A percentile compares a stretch with the other conserved stretches of the same genome.
phyloP scores from a whole-genome alignment of 2,329 filamentous ascomycete species.

The Penicillium sp. region DNA sequence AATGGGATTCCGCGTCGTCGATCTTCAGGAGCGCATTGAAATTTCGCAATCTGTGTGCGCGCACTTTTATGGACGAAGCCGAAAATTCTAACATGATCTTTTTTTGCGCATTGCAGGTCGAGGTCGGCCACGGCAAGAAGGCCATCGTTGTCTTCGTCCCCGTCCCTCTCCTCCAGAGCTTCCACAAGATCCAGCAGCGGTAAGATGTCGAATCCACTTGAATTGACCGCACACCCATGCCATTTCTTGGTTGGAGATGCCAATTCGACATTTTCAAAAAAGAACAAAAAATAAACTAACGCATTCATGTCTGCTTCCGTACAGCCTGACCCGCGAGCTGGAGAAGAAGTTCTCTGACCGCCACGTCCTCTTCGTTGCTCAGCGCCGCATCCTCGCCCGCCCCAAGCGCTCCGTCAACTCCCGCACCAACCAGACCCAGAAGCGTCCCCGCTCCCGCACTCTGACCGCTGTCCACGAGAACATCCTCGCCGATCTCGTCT shows the following conservation, averaged over 20 bases:
- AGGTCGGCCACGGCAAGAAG: conserved; percentile 99
- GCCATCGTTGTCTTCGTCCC: conserved; percentile 99
- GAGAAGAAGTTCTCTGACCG: conserved; percentile 99
- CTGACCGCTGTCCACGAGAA: conserved; percentile 98
- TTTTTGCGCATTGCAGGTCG: conserved; percentile 63
- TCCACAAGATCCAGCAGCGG: conserved; percentile 99
- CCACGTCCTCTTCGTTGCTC: conserved; percentile 97
- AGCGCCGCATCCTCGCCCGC: conserved; percentile 96
- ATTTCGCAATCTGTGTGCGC: conserved; percentile 11
- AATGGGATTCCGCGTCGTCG: conserved; percentile 2
- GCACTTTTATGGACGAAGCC: conserved; percentile 7
- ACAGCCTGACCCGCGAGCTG: conserved; percentile 96
- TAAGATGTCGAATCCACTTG: conserved; percentile 49
- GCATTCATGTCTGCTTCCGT: background rate
- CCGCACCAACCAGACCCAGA: conserved; percentile 95
- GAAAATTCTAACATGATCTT: conserved; percentile 22
- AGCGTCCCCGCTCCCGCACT: conserved; percentile 95
- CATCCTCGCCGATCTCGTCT: conserved; percentile 96
- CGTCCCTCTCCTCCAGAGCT: conserved; percentile 94
- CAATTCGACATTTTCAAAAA: no score
- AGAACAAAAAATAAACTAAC: conserved; percentile 8
- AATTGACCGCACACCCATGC: no score
- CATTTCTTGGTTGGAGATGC: background rate
- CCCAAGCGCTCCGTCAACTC: conserved; percentile 97
- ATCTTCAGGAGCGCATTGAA: conserved; percentile 1